Evolutionary conservation across 306 rosid genomes (phyloP).

Genomic region (Cicer pinnatifidum): DNA sequence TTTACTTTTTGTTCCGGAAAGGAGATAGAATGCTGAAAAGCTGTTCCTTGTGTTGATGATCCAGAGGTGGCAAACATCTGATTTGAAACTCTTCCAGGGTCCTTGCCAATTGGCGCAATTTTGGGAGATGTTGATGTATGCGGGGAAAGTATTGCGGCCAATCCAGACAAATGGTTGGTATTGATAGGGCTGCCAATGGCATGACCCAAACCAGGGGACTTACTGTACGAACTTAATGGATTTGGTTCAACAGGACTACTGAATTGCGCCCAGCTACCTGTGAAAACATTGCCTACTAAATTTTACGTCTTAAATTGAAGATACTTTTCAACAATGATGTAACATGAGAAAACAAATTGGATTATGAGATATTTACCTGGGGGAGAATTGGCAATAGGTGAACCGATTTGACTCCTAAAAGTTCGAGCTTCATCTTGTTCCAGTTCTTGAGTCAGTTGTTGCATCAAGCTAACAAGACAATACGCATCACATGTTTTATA

Average conservation of each 20-base stretch:
- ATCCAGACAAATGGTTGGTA: slow-evolving; percentile 74
- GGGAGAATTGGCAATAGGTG: slow-evolving; percentile 84
- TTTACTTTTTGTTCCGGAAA: slow-evolving; percentile 69
- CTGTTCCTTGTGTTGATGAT: slow-evolving; percentile 59
- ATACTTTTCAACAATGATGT: slow-evolving; percentile 29
- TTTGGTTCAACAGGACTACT: slow-evolving; percentile 82
- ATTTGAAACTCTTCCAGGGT: slow-evolving; percentile 67
- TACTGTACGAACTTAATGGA: slow-evolving; percentile 65
- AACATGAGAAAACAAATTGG: slow-evolving; percentile 22
- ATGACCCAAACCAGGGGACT: slow-evolving; percentile 72
- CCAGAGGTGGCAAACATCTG: slow-evolving; percentile 55
- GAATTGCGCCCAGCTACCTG: slow-evolving; percentile 81
- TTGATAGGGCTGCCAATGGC: slow-evolving; percentile 59
- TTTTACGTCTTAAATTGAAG: slow-evolving; percentile 38
- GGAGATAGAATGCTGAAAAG: slow-evolving; percentile 70
- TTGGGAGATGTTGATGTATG: slow-evolving; percentile 69
- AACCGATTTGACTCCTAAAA: slow-evolving; percentile 80
- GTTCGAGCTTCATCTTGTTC: slow-evolving; percentile 77
- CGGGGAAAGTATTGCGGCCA: slow-evolving; percentile 82
- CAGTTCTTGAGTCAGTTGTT: slow-evolving; percentile 84
- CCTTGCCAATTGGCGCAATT: slow-evolving; percentile 92
- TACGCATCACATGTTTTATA: slow-evolving; percentile 23
- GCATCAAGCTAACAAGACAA: slow-evolving; percentile 68
- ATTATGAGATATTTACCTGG: slow-evolving; percentile 65
- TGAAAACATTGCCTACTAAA: slow-evolving; percentile 25